Conservation (phyloP, 148 eudicot genomes). For the Agrostemma githago region DNA sequence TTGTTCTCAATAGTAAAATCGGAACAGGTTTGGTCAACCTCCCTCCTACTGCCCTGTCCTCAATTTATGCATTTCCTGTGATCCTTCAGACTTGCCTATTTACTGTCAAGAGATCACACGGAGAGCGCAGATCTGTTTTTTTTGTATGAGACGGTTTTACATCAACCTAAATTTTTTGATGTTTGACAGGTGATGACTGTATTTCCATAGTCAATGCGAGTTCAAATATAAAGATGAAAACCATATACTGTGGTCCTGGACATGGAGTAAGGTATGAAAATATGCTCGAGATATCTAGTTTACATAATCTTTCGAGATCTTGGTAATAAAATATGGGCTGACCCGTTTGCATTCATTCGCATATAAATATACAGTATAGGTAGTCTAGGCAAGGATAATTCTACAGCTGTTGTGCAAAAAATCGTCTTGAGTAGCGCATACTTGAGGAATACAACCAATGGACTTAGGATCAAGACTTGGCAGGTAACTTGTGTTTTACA, state of each 20-base stretch:
- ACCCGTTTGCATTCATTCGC: neutral
- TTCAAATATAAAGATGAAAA: slow-evolving; percentile 92
- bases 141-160: too few relatives aligned
- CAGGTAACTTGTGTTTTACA: slow-evolving; percentile 51
- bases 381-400: slow-evolving; percentile 86
- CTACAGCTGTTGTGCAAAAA: slow-evolving; percentile 62
- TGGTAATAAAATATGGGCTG: slow-evolving; percentile 7
- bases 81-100: neutral
- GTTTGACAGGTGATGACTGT: slow-evolving; percentile 85
- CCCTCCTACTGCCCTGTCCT: slow-evolving; percentile 17
- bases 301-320: neutral
- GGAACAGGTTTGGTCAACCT: slow-evolving; percentile 61
- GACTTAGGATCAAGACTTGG: slow-evolving; percentile 89
- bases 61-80: neutral
- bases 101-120: neutral
- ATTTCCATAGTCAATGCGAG: slow-evolving; percentile 84
- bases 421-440: slow-evolving; percentile 68
- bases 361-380: slow-evolving; percentile 61
- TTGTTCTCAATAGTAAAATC: slow-evolving; percentile 68
- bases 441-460: slow-evolving; percentile 67
- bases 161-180: slow-evolving; percentile 3
- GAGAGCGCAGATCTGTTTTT: neutral
- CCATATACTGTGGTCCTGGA: slow-evolving; percentile 88
- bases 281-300: neutral
- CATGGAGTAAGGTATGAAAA: slow-evolving; percentile 72